These are phyloP conservation scores for Oryza nivara DNA, from an alignment of 176 grass and related monocot species.

Conservation along the genomic window DNA sequence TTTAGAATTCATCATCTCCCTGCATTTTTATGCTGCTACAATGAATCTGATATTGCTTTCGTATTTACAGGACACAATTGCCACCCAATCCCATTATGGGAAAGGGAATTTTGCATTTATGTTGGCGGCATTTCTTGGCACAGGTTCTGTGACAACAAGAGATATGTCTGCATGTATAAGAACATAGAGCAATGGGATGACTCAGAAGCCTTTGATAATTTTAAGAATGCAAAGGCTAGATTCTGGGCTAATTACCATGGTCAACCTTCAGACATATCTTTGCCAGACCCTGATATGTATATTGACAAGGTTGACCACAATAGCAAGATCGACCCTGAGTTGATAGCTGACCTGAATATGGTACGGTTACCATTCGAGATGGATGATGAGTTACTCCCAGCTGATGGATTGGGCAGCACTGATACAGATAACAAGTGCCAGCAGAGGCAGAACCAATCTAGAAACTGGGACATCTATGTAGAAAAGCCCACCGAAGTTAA, in stretches of 20 bases:
- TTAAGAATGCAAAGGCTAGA: conserved; percentile 43
- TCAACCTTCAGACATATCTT: conserved; percentile 42
- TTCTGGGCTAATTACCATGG: conserved; percentile 51
- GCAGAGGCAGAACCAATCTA: conserved; percentile 37
- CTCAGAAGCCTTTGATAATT: conserved; percentile 48
- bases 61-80: conserved; percentile 30
- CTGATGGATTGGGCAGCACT: not conserved
- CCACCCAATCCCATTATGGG: conserved; percentile 53
- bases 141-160: conserved; percentile 53
- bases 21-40: not conserved
- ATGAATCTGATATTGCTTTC: conserved; percentile 24
- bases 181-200: conserved; percentile 57
- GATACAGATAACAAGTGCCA: not conserved
- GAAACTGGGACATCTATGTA: conserved; percentile 54
- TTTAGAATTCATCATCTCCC: not conserved
- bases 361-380: conserved; percentile 25
- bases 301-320: conserved; percentile 46
- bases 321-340: conserved; percentile 40
- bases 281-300: conserved; percentile 40
- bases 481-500: conserved; percentile 46
- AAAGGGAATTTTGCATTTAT: conserved; percentile 60
- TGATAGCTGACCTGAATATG: conserved; percentile 48
- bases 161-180: conserved; percentile 29
- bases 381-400: conserved; percentile 14
- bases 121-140: conserved; percentile 52